Evolutionary conservation across 2,329 filamentous ascomycete genomes (phyloP).

Genomic region (Exserohilum rostratum): DNA sequence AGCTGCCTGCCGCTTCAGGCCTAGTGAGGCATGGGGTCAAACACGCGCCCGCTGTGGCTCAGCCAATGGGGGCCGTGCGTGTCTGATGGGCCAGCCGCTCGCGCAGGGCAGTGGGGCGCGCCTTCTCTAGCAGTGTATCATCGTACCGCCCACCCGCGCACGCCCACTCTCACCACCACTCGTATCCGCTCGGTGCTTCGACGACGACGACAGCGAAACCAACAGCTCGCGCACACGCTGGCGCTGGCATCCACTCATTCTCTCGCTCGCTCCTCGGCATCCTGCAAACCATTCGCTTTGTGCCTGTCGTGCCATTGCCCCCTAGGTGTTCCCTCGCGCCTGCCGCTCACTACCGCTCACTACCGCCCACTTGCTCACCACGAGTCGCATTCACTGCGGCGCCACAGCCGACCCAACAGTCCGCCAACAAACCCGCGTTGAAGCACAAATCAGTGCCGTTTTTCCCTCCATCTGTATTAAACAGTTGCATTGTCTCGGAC

Average conservation of each 20-base stretch:
- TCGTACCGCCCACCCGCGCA: no score
- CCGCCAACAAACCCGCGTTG: no score
- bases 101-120: conserved; percentile 7
- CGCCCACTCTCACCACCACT: conserved; percentile 23
- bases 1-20: conserved; percentile 27
- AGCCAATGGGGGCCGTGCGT: conserved; percentile 14
- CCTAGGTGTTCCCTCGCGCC: conserved; percentile 27
- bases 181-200: conserved; percentile 23
- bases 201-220: conserved; percentile 8
- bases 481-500: conserved; percentile 20
- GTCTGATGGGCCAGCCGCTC: conserved; percentile 20
- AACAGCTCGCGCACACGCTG: conserved; percentile 28
- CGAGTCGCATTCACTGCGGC: conserved; percentile 24
- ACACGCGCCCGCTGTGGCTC: conserved; percentile 10
- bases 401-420: background rate
- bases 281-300: conserved; percentile 16
- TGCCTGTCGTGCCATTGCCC: conserved; percentile 19
- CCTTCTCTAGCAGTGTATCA: no score
- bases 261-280: conserved; percentile 25
- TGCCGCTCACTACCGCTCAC: conserved; percentile 28
- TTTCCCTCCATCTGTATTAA: conserved; percentile 22
- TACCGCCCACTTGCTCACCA: conserved; percentile 10
- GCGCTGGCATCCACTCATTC: conserved; percentile 26
- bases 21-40: conserved; percentile 29
- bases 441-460: background rate